These are phyloP conservation scores for Populus trichocarpa DNA, from an alignment of 441 rosid genomes.

Conservation along the genomic window DNA sequence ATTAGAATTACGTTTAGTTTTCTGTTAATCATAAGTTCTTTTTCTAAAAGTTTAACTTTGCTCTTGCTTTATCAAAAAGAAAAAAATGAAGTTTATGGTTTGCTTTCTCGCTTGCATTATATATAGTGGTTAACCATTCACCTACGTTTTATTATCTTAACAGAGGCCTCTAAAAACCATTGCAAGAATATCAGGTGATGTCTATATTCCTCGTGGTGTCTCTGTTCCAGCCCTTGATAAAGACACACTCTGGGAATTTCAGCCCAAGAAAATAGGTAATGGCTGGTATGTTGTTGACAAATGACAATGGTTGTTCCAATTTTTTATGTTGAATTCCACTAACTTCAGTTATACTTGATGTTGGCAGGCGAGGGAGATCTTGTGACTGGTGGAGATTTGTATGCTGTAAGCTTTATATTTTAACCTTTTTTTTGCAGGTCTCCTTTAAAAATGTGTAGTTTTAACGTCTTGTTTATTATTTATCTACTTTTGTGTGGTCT, in stretches of 20 bases:
- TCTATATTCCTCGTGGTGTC: constrained; percentile 98
- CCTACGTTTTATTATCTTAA: constrained; percentile 1
- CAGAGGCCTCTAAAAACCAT: constrained; percentile 99
- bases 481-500: background rate
- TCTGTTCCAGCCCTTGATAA: constrained; percentile 98
- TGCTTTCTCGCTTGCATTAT: background rate
- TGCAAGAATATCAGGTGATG: constrained; percentile 92
- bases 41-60: background rate
- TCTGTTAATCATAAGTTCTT: background rate
- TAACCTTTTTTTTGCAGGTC: constrained; percentile 6
- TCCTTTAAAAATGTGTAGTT: background rate
- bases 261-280: constrained; percentile 87
- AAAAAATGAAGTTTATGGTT: background rate
- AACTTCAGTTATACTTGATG: constrained; percentile 9
- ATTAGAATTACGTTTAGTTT: background rate
- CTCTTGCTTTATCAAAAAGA: background rate
- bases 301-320: background rate
- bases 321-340: constrained; percentile 1
- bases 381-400: constrained; percentile 94
- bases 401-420: constrained; percentile 68
- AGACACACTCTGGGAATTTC: constrained; percentile 93
- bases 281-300: constrained; percentile 5
- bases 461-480: background rate
- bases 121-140: background rate
- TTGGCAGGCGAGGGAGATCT: constrained; percentile 89